These are phyloP conservation scores for Euphorbia lathyris DNA, from an alignment of 345 rosid genomes.

Conservation along the genomic window DNA sequence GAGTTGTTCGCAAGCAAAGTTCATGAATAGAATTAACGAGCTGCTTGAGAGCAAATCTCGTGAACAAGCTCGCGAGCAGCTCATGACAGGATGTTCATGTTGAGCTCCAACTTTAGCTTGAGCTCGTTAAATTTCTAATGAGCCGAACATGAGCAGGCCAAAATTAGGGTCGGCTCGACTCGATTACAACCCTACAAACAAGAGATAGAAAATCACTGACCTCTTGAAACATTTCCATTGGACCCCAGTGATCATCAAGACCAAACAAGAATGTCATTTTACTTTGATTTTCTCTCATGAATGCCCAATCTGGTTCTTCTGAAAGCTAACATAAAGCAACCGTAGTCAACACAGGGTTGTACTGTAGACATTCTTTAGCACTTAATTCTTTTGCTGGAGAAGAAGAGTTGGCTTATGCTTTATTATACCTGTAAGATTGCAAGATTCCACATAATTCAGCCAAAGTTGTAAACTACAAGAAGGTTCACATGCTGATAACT, in stretches of 20 bases:
- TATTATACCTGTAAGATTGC: constrained; percentile 7
- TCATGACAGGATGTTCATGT: no score
- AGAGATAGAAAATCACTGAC: constrained; percentile 31
- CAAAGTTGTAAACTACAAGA: neutral
- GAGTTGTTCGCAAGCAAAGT: no score
- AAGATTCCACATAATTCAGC: neutral
- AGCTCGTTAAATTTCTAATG: no score
- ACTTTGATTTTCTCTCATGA: constrained; percentile 52
- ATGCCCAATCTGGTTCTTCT: constrained; percentile 71
- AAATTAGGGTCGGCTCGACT: no score
- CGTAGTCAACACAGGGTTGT: constrained; percentile 3
- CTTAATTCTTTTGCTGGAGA: constrained; percentile 3
- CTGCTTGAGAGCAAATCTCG: no score
- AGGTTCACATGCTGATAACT: neutral
- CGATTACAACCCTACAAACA: no score
- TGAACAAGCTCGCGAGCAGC: no score
- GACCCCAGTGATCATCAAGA: constrained; percentile 90
- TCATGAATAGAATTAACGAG: no score
- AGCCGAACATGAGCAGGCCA: no score
- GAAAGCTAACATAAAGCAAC: constrained; percentile 48
- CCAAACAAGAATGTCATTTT: constrained; percentile 75
- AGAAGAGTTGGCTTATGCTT: constrained; percentile 2
- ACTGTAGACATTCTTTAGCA: neutral
- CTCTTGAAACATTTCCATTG: constrained; percentile 72
- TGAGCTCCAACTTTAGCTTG: no score